Conservation (phyloP, 129 eudicot genomes). For the Tanacetum coccineum region DNA sequence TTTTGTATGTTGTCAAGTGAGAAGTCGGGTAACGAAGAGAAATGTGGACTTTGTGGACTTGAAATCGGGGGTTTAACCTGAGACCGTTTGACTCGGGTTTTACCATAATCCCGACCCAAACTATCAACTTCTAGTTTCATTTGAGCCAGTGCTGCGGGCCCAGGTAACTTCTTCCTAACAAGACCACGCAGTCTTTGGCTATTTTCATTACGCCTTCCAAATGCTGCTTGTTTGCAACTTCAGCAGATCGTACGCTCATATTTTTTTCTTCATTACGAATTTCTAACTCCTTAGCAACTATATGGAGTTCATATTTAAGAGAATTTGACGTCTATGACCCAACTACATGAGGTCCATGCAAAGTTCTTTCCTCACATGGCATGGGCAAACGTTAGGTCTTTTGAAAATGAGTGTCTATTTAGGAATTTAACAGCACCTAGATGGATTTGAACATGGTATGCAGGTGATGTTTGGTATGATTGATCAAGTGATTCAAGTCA, state of each 20-base stretch:
- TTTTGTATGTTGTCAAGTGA: constrained; percentile 65
- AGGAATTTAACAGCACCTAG: too few relatives aligned
- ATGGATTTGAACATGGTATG: too few relatives aligned
- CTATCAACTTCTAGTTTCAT: constrained; percentile 94
- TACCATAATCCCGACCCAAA: constrained; percentile 87
- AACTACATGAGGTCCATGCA: too few relatives aligned
- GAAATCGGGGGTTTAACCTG: constrained; percentile 52
- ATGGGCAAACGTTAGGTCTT: too few relatives aligned
- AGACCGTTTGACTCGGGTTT: constrained; percentile 62
- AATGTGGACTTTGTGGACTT: constrained; percentile 54
- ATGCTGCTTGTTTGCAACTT: constrained; percentile 85
- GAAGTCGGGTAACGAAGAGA: constrained; percentile 53
- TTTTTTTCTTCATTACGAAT: constrained; percentile 94
- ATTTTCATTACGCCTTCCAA: constrained; percentile 87
- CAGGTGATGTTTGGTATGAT: too few relatives aligned
- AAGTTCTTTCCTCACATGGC: too few relatives aligned
- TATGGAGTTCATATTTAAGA: constrained; percentile 86
- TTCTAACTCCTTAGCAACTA: constrained; percentile 80
- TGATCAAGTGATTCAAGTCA: too few relatives aligned
- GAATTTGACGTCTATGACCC: too few relatives aligned
- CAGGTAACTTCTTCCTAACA: constrained; percentile 93
- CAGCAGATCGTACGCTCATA: constrained; percentile 90
- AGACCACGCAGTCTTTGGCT: constrained; percentile 92
- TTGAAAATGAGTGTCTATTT: too few relatives aligned
- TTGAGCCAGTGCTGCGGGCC: constrained; percentile 98